These are phyloP conservation scores for Botryobasidium botryosum DNA, from an alignment of 768 basidiomycete genomes.

Conservation along the genomic window DNA sequence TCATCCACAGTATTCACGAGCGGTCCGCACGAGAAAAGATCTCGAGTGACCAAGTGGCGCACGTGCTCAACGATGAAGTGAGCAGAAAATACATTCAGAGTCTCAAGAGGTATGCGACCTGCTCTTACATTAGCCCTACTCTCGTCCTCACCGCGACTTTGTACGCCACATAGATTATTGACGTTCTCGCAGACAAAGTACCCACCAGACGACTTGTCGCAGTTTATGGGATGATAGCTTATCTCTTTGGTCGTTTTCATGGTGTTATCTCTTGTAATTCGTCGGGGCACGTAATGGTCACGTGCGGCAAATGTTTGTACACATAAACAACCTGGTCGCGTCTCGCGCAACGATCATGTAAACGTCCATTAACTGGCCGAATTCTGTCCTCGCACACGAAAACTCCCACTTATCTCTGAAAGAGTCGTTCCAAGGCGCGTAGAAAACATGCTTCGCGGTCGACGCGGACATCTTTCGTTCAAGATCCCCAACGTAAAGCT, in stretches of 20 bases:
- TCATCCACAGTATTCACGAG: slow-evolving; percentile 66
- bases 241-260: no score
- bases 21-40: slow-evolving; percentile 97
- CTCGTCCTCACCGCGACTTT: not conserved
- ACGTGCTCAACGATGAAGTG: slow-evolving; percentile 97
- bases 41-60: slow-evolving; percentile 89
- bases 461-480: slow-evolving; percentile 20
- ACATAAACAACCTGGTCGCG: no score
- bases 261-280: no score
- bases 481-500: slow-evolving; percentile 25
- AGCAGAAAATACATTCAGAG: slow-evolving; percentile 98
- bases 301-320: no score
- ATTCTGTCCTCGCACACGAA: no score
- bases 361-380: no score
- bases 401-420: no score
- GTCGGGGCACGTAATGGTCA: no score
- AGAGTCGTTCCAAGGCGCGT: no score
- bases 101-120: slow-evolving; percentile 59
- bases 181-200: slow-evolving; percentile 95
- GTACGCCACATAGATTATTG: slow-evolving; percentile 40
- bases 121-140: not conserved
- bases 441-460: slow-evolving; percentile 1
- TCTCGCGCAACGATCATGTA: no score
- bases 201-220: slow-evolving; percentile 81
- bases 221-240: slow-evolving; percentile 64